Evolutionary conservation across 371 early-diverging fungal genomes (phyloP), one percentile per base, ranked within the genome.

Genomic region (Mortierella sp.): DNA sequence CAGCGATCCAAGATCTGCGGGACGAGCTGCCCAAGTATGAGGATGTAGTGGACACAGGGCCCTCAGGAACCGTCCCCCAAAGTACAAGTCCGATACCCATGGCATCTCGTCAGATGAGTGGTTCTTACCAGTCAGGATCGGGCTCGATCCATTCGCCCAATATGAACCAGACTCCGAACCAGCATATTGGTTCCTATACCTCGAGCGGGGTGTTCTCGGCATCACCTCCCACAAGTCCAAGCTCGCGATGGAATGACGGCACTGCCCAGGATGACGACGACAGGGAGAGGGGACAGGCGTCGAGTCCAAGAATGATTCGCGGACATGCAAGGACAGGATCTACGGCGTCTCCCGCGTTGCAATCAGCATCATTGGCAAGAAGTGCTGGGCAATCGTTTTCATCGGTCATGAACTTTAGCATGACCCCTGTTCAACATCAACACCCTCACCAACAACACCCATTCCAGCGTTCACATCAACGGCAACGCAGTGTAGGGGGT

Each of bases 21-120:
- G 76, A 74, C 0, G 65, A 68, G 3, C 40, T 41, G 8, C 76
- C 76, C 40, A 74, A 67, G 45, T 74, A 74, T 34, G 76, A 74
- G n/a, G 76, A 74, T 39, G 60, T 74, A 29, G 52, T 74, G n/a
- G 64, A 63, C 5, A 24, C n/a, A n/a, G n/a, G n/a, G n/a, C n/a
- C n/a, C n/a, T n/a, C n/a, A n/a, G n/a, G n/a, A n/a, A n/a, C n/a
- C n/a, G n/a, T n/a, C n/a, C n/a, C n/a, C n/a, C n/a, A n/a, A n/a
- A n/a, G n/a, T n/a, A 41, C 51, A 7, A 63, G 52, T 48, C 52
- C 44, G 5, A 12, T 19, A 6, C 44, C 61, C 2, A 56, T 57
- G 22, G 16, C 13, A 6, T 60, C 47, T 46, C 53, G 51, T 21
- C 57, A 31, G 4, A 45, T 60, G 19, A n/a, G n/a, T 16, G 54